Percentiles rank a stretch among this genome's conserved stretches.
phyloP scores from a whole-genome alignment of 371 early-diverging fungal genomes.

The Capillidium rhysosporum region DNA sequence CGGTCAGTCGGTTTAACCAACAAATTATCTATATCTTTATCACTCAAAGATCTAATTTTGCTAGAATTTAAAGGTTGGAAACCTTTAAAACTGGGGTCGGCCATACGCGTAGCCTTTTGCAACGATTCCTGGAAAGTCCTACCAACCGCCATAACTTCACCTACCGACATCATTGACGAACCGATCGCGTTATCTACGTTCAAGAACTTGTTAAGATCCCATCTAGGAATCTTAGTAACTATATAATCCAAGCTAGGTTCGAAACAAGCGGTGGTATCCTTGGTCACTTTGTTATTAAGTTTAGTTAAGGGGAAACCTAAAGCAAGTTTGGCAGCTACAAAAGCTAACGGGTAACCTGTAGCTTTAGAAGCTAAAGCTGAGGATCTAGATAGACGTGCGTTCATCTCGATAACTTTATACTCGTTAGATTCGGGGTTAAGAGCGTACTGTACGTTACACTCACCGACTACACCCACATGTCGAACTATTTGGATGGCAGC shows the following conservation, averaged over 20 bases:
- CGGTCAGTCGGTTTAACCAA: slow-evolving; percentile 49
- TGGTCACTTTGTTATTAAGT: slow-evolving; percentile 77
- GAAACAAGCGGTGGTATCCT: slow-evolving; percentile 85
- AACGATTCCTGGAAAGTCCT: slow-evolving; percentile 89
- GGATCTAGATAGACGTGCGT: slow-evolving; percentile 78
- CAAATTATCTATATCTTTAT: slow-evolving; percentile 55
- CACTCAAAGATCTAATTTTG: slow-evolving; percentile 18
- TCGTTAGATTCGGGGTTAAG: slow-evolving; percentile 78
- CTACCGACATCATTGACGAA: slow-evolving; percentile 86
- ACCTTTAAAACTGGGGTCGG: slow-evolving; percentile 70
- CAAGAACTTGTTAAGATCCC: slow-evolving; percentile 90
- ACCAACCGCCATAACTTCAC: slow-evolving; percentile 93
- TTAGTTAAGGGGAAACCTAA: slow-evolving; percentile 77
- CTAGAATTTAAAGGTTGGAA: slow-evolving; percentile 29
- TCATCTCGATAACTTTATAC: slow-evolving; percentile 92
- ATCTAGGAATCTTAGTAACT: slow-evolving; percentile 89
- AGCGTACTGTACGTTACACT: slow-evolving; percentile 97
- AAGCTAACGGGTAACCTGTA: slow-evolving; percentile 93
- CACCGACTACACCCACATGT: slow-evolving; percentile 85
- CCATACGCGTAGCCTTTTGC: slow-evolving; percentile 85
- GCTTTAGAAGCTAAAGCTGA: slow-evolving; percentile 89
- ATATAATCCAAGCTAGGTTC: slow-evolving; percentile 87
- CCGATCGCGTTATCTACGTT: slow-evolving; percentile 71
- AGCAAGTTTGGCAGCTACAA: slow-evolving; percentile 93
- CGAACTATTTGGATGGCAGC: slow-evolving; percentile 42